Evolutionary conservation across 306 rosid species (phyloP), one percentile per base, ranked within the genome.

Genomic region (Castanospermum australe): DNA sequence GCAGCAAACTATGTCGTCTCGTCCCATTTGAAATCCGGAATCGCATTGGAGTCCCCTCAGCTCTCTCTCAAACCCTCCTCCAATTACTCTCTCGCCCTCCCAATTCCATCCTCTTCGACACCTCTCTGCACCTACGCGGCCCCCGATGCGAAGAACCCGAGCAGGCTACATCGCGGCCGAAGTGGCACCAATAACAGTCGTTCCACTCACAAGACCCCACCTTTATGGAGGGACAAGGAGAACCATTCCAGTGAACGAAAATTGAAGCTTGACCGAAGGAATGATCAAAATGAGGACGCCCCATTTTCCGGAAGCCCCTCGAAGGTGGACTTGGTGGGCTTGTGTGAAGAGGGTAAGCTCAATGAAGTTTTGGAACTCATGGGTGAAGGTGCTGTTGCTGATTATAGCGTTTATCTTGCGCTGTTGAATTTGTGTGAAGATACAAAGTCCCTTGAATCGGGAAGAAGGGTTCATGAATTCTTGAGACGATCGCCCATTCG

Each of bases 291-390:
- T 56, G 85, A 42, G 69, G 54, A 48, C 20, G 36, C 36, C 66
- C 81, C 83, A 50, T 64, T 71, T 9, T 45, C 66, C 20, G 41
- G 13, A 13, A 30, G 54, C 66, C 28, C 81, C 1, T 66, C 62
- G 28, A 81, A 82, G 42, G 84, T 74, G 8, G 82, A 95, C 77
- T 84, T 95, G 84, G 20, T 84, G 75, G 70, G 68, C 36, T 66
- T 95, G 51, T 88, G 92, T 50, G 77, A 82, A 69, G 87, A 87
- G 87, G 97, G 97, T 52, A 86, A 91, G 84, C 72, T 88, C 77
- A 67, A 76, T 38, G 82, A 85, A 74, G 99, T 76, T 47, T 73
- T 94, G 68, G 88, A 90, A 39, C 87, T 62, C 24, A 82, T 91
- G 86, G 84, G 82, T 76, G 88, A 63, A 68, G 97, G 92, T 87